Base-by-base conservation (phyloP, 2,329 filamentous ascomycete species). In the Penicillium italicum region DNA sequence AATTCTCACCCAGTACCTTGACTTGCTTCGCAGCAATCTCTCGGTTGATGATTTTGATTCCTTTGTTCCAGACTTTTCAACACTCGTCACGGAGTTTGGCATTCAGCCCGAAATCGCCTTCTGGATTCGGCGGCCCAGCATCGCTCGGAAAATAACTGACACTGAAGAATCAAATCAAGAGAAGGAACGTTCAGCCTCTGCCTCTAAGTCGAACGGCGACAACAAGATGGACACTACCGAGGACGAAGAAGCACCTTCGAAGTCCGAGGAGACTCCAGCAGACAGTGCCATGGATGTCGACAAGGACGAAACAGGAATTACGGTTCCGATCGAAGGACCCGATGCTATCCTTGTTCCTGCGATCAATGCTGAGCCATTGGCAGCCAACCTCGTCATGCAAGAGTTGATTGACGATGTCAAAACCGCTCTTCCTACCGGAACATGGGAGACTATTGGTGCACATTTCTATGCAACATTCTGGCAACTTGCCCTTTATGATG, bases 381-480 rank as follows among this genome's bases (percentile, higher is more conserved):
- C 82, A 37, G 84, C 86, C 66, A 83, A 90, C 61, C 85, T 88
- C 24, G 83, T 89, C 2, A 81, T 97, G 46, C 85, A 89, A 60
- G 85, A 86, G 5, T 77, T 97, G 18, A 87, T 92, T 55, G 82
- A 88, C 9, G 81, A 85, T 30, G 81, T 96, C 18, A 82, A 83
- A 56, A 76, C 78, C 6, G 77, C 82, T 0, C 71, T 90, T 11
- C 83, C 88, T 0, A 74, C 82, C 2, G 81, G 84, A 8, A 82
- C 85, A 5, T 91, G 87, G 80, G 78, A 83, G 11, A 84, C 83
- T 47, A 82, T 97, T 49, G 91, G 85, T 41, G 80, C 91, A 0
- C 85, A 89, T 30, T 93, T 97, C 70, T 97, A 91, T 67, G 85
- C 89, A 41, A 89, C 89, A 0, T 99, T 99, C 74, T 99, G 94